Conservation (phyloP, 306 rosid species). For the Quercus wislizeni region DNA sequence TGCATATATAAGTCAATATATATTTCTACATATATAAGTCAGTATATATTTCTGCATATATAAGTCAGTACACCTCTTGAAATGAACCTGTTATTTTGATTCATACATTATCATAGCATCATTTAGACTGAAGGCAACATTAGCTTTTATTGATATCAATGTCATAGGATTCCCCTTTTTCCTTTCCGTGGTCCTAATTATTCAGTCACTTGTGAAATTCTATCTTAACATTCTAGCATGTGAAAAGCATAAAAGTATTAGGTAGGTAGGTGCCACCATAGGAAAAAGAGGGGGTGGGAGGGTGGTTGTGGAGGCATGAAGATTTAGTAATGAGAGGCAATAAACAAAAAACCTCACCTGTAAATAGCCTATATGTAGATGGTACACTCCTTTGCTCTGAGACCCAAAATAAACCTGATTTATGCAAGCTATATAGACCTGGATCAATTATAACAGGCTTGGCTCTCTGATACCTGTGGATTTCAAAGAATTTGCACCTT, state of each 20-base stretch:
- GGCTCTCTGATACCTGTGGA: constrained; percentile 63
- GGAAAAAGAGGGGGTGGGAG: not conserved
- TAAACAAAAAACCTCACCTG: constrained; percentile 37
- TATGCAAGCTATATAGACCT: constrained; percentile 56
- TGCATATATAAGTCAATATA: too few relatives aligned
- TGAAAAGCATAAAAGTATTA: not conserved
- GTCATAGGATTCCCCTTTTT: not conserved
- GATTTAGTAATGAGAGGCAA: not conserved
- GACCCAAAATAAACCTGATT: constrained; percentile 73
- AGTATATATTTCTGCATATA: too few relatives aligned
- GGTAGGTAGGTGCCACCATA: not conserved
- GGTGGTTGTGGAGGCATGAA: not conserved
- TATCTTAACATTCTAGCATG: not conserved
- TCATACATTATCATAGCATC: not conserved
- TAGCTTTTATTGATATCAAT: not conserved
- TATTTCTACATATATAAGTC: too few relatives aligned
- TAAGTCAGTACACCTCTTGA: too few relatives aligned
- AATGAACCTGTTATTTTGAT: not conserved
- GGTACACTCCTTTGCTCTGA: constrained; percentile 67
- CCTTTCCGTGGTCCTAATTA: not conserved
- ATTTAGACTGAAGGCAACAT: not conserved
- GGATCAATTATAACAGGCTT: constrained; percentile 78
- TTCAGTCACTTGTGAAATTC: not conserved
- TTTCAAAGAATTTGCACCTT: not conserved
- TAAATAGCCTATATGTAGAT: constrained; percentile 65